Percentiles rank a stretch among this genome's conserved stretches.
phyloP scores from a whole-genome alignment of 2,329 filamentous ascomycete genomes.

The Fonsecaea pedrosoi region DNA sequence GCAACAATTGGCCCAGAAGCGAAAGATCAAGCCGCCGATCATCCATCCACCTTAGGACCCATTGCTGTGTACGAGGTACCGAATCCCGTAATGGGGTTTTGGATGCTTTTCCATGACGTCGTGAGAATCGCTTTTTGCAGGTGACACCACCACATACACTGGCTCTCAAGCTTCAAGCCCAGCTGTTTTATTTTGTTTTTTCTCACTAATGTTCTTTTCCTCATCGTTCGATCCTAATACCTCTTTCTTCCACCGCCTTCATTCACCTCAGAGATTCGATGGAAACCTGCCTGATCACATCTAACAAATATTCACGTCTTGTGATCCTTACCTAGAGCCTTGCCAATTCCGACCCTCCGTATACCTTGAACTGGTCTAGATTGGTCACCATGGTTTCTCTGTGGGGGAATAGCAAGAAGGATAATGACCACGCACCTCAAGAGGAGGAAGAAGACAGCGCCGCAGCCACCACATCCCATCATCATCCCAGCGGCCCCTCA shows the following conservation, averaged over 20 bases:
- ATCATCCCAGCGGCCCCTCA: conserved; percentile 33
- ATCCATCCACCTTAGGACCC: not conserved
- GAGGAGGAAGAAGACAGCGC: conserved; percentile 40
- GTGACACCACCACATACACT: conserved; percentile 2
- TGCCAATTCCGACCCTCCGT: not conserved
- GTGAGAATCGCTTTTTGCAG: conserved; percentile 28
- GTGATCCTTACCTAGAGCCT: not conserved
- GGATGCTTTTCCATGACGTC: conserved; percentile 37
- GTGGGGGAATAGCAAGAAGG: conserved; percentile 62
- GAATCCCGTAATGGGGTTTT: not conserved
- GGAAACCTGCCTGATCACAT: not conserved
- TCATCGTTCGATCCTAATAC: not conserved
- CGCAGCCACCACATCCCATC: conserved; percentile 28
- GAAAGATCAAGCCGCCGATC: not conserved
- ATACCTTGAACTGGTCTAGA: not conserved
- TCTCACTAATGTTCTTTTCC: not conserved
- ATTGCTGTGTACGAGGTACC: not conserved
- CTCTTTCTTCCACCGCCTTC: not conserved
- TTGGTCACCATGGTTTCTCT: conserved; percentile 56
- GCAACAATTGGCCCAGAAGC: not conserved
- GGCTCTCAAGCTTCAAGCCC: not conserved
- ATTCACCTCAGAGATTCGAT: not conserved
- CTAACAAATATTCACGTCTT: not conserved
- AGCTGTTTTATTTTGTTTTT: not conserved
- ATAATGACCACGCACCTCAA: conserved; percentile 46